A percentile compares a stretch with the other conserved stretches of the same genome.
Conservation (phyloP, 2,329 filamentous ascomycete species). For the Colletotrichum caudatum region DNA sequence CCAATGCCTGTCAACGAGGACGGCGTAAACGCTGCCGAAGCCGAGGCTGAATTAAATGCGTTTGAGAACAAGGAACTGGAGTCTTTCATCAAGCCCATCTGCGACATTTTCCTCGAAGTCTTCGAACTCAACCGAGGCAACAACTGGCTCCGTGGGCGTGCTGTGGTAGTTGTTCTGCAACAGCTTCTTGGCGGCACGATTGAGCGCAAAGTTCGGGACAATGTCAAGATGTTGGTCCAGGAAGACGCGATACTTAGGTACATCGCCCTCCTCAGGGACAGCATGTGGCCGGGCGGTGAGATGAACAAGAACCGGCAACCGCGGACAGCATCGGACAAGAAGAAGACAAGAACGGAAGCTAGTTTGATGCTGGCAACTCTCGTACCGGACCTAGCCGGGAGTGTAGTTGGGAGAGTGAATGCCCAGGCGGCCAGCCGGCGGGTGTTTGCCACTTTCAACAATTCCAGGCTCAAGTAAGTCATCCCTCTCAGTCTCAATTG, state of each 20-base stretch:
- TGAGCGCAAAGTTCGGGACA: slow-evolving; percentile 93
- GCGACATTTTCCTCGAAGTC: slow-evolving; percentile 94
- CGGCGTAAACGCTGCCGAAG: slow-evolving; percentile 73
- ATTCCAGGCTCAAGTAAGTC: slow-evolving; percentile 86
- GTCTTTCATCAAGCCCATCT: slow-evolving; percentile 98
- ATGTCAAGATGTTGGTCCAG: slow-evolving; percentile 77
- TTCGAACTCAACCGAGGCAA: slow-evolving; percentile 96
- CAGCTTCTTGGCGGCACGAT: slow-evolving; percentile 96
- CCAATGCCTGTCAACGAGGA: slow-evolving; percentile 66
- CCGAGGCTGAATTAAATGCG: slow-evolving; percentile 91
- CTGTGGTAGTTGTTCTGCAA: slow-evolving; percentile 95
- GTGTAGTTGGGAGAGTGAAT: slow-evolving; percentile 92
- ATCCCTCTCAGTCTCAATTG: slow-evolving; percentile 36
- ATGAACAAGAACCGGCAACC: slow-evolving; percentile 62
- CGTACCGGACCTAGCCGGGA: slow-evolving; percentile 89
- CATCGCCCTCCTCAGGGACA: slow-evolving; percentile 77
- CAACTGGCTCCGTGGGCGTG: slow-evolving; percentile 95
- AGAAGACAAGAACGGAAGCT: slow-evolving; percentile 85
- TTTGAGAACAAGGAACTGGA: slow-evolving; percentile 92
- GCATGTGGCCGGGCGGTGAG: slow-evolving; percentile 83
- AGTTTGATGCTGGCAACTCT: slow-evolving; percentile 89
- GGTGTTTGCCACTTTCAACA: slow-evolving; percentile 92
- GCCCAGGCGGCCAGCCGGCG: slow-evolving; percentile 90
- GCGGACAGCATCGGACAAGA: slow-evolving; percentile 79
- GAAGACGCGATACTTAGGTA: slow-evolving; percentile 85